Percentiles rank a stretch among this genome's conserved stretches.
phyloP scores from a whole-genome alignment of 495 filamentous ascomycete species.

The Parachaetomium inaequale region DNA sequence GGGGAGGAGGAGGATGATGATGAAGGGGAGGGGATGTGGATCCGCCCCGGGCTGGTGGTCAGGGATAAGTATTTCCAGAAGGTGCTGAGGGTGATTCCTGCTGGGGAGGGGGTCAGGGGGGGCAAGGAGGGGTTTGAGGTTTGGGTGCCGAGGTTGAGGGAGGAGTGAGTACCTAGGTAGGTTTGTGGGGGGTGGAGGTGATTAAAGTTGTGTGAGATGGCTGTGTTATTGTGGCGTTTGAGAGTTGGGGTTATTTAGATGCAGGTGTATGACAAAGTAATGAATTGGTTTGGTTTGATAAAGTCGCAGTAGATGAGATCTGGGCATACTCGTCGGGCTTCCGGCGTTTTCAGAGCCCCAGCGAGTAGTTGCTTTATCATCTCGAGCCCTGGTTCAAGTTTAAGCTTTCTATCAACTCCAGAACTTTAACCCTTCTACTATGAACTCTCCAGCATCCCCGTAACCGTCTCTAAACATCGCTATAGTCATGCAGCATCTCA shows the following conservation, averaged over 20 bases:
- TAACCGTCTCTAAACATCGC: neutral
- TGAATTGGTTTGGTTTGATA: neutral
- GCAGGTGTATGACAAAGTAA: too few species aligned
- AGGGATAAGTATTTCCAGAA: slow-evolving; percentile 90
- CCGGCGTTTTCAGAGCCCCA: too few species aligned
- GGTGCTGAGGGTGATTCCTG: slow-evolving; percentile 66
- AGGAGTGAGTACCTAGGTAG: neutral
- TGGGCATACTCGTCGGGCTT: too few species aligned
- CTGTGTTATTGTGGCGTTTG: neutral
- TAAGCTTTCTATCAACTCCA: too few species aligned
- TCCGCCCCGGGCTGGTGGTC: slow-evolving; percentile 67
- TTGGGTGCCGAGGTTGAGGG: slow-evolving; percentile 51
- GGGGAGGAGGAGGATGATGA: neutral
- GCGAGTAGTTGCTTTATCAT: too few species aligned
- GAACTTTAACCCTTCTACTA: too few species aligned
- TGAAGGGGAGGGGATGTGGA: slow-evolving; percentile 49
- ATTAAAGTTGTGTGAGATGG: neutral
- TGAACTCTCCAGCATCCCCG: neutral
- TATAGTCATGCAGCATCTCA: neutral
- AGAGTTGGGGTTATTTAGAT: neutral
- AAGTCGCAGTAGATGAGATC: neutral
- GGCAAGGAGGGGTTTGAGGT: slow-evolving; percentile 69
- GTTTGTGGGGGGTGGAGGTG: neutral
- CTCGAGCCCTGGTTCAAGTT: too few species aligned
- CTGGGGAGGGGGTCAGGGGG: slow-evolving; percentile 61